Evolutionary conservation across 1,139 yeast genomes (phyloP).

Genomic region (Saccharomyces pastorianus): DNA sequence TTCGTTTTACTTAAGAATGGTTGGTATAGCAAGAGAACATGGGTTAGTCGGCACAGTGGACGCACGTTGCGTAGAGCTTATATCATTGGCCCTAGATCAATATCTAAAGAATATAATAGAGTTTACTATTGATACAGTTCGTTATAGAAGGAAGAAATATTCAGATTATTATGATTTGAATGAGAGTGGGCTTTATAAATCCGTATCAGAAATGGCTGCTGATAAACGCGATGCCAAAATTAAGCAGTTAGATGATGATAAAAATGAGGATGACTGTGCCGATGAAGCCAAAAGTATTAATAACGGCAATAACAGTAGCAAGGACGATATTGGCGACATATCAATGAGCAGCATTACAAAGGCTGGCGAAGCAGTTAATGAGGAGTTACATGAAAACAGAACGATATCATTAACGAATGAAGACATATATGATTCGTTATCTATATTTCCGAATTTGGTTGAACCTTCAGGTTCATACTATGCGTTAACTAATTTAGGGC

Average conservation of each 20-base stretch:
- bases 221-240: constrained; percentile 7
- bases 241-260: background rate
- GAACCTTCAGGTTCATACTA: constrained; percentile 59
- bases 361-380: background rate
- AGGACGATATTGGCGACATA: background rate
- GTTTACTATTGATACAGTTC: constrained; percentile 63
- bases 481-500: constrained; percentile 44
- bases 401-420: constrained; percentile 49
- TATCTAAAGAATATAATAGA: constrained; percentile 72
- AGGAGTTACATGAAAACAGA: constrained; percentile 20
- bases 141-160: constrained; percentile 50
- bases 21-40: constrained; percentile 82
- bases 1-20: constrained; percentile 57
- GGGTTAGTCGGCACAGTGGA: constrained; percentile 82
- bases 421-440: constrained; percentile 57
- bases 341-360: background rate
- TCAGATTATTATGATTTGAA: constrained; percentile 37
- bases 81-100: constrained; percentile 69
- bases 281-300: constrained; percentile 2
- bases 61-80: constrained; percentile 65
- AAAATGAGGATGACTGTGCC: constrained; percentile 5
- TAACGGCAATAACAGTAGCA: background rate
- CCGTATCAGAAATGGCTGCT: constrained; percentile 13
- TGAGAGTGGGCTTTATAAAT: constrained; percentile 28
- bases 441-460: constrained; percentile 55